Evolutionary conservation across 192 early-diverging fungal genomes (phyloP), one percentile per base, ranked within the genome.

Genomic region (Podila minutissima): DNA sequence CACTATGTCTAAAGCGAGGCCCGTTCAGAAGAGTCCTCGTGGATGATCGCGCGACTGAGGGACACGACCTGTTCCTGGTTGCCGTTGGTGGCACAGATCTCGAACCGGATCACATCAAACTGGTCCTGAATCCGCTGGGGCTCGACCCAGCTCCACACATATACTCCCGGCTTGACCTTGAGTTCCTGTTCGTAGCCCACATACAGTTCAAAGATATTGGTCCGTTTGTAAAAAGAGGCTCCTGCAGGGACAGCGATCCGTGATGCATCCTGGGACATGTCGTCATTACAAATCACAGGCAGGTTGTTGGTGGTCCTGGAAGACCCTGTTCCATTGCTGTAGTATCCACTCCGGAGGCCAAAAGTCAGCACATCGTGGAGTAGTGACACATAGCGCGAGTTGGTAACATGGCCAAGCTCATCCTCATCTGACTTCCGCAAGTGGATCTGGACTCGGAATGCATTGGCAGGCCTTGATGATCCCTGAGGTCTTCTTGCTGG

Each of bases 71-170:
- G 61, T 26, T 81, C 77, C 37, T 69, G 51, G 24, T 73, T 31
- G 8, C 46, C 59, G 9, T 69, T 63, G 15, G 38, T 53, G 9
- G 77, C 67, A 46, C 77, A 81, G 29, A 81, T 73, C 62, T 81
- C 77, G 55, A 81, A 81, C 22, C 71, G 60, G 10, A 81, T 35
- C 8, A 72, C 70, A 48, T 72, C 77, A 46, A 59, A 81, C 32
- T 60, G 53, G 20, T 46, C 66, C 9, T 69, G 38, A 38, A 72
- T 72, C 29, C 66, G 51, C 32, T 50, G 19, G 6, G 50, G 75
- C 62, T 81, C 77, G 26, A 81, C 71, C 77, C 77, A 81, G 35
- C 62, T 81, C 77, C 77, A 81, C 50, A 81, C 71, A 55, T 69
- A 69, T 10, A 73, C 71, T 8, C 41, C 71, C 6, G 77, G 77